A percentile compares a stretch with the other conserved stretches of the same genome.
phyloP scores from a whole-genome alignment of 2,329 filamentous ascomycete species.

The Botrytis galanthina region DNA sequence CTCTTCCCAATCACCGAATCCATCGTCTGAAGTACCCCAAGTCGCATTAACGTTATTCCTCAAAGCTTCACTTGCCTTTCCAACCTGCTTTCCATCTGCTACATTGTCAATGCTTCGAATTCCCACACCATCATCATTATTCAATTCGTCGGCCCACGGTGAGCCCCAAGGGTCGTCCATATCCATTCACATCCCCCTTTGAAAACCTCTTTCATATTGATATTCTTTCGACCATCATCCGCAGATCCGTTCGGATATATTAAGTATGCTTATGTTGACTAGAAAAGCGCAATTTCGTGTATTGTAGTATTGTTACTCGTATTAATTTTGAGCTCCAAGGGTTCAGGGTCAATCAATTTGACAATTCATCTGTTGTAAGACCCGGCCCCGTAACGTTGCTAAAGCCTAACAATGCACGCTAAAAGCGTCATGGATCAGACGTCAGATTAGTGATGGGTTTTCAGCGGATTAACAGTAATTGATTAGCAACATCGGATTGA shows the following conservation, averaged over 20 bases:
- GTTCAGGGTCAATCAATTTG: conserved; percentile 20
- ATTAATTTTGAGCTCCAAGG: background rate
- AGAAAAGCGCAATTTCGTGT: conserved; percentile 1
- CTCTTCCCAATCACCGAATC: conserved; percentile 34
- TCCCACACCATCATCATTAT: conserved; percentile 1
- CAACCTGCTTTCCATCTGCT: conserved; percentile 21
- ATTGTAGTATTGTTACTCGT: conserved; percentile 13
- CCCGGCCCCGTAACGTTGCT: conserved; percentile 11
- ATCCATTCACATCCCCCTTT: conserved; percentile 27
- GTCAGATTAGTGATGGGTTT: background rate
- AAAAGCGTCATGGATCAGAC: conserved; percentile 9
- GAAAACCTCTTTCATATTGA: conserved; percentile 35
- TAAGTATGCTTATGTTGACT: background rate
- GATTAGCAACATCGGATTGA: conserved; percentile 28
- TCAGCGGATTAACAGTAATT: conserved; percentile 5
- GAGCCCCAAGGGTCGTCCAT: conserved; percentile 43
- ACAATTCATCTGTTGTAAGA: conserved; percentile 19
- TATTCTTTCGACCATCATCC: conserved; percentile 21
- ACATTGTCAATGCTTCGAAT: background rate
- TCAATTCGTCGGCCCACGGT: conserved; percentile 40
- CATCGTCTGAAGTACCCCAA: conserved; percentile 33
- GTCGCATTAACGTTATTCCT: conserved; percentile 30
- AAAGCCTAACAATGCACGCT: conserved; percentile 18
- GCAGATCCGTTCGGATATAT: conserved; percentile 7
- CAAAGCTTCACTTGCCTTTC: conserved; percentile 25